Base-by-base conservation (phyloP, 768 basidiomycete species). In the Tylopilus rubrobrunneus region DNA sequence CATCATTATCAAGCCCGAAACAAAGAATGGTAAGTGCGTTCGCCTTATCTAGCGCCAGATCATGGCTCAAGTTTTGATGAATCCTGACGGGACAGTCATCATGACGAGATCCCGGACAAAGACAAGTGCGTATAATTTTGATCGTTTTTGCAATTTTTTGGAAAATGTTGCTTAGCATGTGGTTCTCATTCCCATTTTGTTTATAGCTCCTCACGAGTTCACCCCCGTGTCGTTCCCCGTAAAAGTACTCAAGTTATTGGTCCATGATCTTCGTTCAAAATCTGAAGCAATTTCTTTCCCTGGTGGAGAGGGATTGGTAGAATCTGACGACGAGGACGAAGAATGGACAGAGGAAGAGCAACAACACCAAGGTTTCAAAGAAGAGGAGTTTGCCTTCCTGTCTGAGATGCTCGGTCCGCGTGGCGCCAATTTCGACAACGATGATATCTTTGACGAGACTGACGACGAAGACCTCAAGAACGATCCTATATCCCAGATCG, bases 291-390 rank as follows among this genome's bases (percentile, higher is more conserved):
- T 89, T 4, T 78, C 82, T 15, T 78, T 89, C 34, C 77, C 80
- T 48, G 82, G 81, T 1, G 78, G 75, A n/a, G 77, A 74, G 11
- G 73, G 76, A 37, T 81, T 87, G 28, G 74, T 84, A 11, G 86
- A 85, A 29, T 86, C 82, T 9, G 92, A 94, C 58, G 92, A 93
- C 64, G 89, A 82, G 78, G 89, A 93, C 58, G 92, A 92, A 33
- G 91, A 92, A n/a, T 98, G 96, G 96, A 80, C 83, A 10, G 94
- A 97, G 62, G 93, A 94, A 64, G 93, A 90, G 52, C 81, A 79
- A 45, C 68, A 79, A 33, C 73, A 82, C 46, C 79, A 82, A 62
- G 73, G 74, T 8, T 71, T 78, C 62, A 87, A 83, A 62, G 75
- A 83, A 47, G 88, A 89, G n/a, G 88, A 92, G 62, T 83, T 90